These are phyloP conservation scores for Terfezia claveryi DNA, from an alignment of 495 filamentous ascomycete genomes.

Conservation along the genomic window DNA sequence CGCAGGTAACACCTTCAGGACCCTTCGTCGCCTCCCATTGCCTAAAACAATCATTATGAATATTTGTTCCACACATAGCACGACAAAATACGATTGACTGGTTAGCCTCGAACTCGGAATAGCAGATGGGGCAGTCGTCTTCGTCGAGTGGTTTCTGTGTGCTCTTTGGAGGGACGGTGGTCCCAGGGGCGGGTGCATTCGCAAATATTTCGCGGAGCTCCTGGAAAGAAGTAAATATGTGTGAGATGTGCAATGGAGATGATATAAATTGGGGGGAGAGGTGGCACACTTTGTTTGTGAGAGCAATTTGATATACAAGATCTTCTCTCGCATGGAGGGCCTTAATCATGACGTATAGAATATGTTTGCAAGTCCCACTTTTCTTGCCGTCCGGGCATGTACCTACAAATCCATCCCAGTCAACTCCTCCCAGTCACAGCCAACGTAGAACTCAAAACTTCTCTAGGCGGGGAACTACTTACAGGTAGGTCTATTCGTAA, in stretches of 20 bases:
- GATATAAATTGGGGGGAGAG: not conserved
- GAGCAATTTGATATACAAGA: slow-evolving; percentile 43
- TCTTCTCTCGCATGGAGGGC: slow-evolving; percentile 35
- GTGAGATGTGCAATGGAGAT: not conserved
- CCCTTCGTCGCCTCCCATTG: slow-evolving; percentile 34
- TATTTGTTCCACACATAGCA: slow-evolving; percentile 41
- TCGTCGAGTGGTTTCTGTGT: slow-evolving; percentile 25
- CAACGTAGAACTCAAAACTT: too few species aligned
- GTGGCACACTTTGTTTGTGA: slow-evolving; percentile 9
- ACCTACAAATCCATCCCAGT: not conserved
- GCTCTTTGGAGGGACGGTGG: slow-evolving; percentile 16
- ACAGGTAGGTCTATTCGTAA: slow-evolving; percentile 32
- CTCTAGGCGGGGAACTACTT: slow-evolving; percentile 3
- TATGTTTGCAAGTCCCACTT: slow-evolving; percentile 46
- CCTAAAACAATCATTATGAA: slow-evolving; percentile 40
- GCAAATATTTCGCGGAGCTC: slow-evolving; percentile 33
- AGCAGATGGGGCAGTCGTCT: slow-evolving; percentile 50
- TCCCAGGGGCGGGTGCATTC: slow-evolving; percentile 22
- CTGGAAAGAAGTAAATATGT: slow-evolving; percentile 9
- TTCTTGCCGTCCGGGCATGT: slow-evolving; percentile 32
- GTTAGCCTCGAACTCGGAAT: slow-evolving; percentile 35
- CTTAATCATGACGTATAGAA: slow-evolving; percentile 39
- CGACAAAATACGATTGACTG: slow-evolving; percentile 40
- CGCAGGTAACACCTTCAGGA: slow-evolving; percentile 30
- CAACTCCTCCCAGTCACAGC: not conserved